Evolutionary conservation across 768 basidiomycete species (phyloP), one percentile per base, ranked within the genome.

Genomic region (Coprinopsis sp.): DNA sequence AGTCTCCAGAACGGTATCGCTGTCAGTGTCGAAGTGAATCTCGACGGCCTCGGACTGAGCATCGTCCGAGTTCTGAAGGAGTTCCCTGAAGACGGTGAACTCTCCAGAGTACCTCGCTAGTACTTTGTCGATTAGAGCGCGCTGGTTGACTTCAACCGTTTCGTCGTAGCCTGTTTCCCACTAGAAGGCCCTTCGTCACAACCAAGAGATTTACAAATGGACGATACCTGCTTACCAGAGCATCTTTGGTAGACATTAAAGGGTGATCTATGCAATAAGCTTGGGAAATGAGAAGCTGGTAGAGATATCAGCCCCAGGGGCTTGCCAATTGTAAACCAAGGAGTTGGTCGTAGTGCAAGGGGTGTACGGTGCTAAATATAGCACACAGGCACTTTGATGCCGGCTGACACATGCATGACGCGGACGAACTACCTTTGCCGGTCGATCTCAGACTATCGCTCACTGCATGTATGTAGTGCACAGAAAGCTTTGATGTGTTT

Each of bases 81-180:
- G 77, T 63, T 97, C 95, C 39, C 94, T 69, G 54, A 77, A 77
- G 7, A 77, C 76, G 14, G 93, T 95, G 56, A 93, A 90, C 70
- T 96, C 93, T 43, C 91, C 94, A 11, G 87, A 90, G 67, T 99
- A 99, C 21, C 95, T 76, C 8, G 95, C 92, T 18, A 99, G 80
- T 19, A 98, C 91, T 67, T 93, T 97, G 73, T 96, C 94, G 44
- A 97, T 95, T 47, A 96, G 71, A n/a, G 92, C 93, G 16, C 94
- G 79, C 62, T 95, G 94, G 64, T 95, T 95, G 37, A 95, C 93
- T 65, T 94, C 87, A 0, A 93, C 85, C 1, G 84, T 78, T 58
- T 89, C 87, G 57, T 89, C 87, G 53, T 82, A 73, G 14, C 87
- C 87, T 47, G 60, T 64, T 31, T 67, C 73, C 76, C 75, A 78